A percentile compares a stretch with the other conserved stretches of the same genome.
Conservation (phyloP, 108 stramenopile genomes). For the Nitzschia inconspicua region DNA sequence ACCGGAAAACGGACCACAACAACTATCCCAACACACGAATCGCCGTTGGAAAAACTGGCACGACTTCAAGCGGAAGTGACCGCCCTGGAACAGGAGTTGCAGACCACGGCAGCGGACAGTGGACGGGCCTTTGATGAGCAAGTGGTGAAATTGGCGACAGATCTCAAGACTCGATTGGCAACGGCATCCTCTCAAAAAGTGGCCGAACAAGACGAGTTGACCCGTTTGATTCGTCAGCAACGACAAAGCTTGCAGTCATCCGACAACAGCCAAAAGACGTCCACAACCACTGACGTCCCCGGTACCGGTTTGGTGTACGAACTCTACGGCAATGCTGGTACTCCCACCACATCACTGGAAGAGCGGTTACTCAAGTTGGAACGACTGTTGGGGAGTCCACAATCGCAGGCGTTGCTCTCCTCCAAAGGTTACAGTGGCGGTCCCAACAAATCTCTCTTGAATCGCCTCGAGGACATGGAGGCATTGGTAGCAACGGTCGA, state of each 20-base stretch:
- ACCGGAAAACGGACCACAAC: not conserved
- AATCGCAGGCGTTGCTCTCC: not conserved
- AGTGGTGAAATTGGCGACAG: slow-evolving; percentile 23
- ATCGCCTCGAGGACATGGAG: slow-evolving; percentile 51
- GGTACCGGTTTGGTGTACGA: slow-evolving; percentile 41
- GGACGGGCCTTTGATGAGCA: slow-evolving; percentile 28
- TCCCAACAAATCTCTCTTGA: slow-evolving; percentile 24
- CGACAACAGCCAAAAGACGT: not conserved
- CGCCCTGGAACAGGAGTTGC: slow-evolving; percentile 34
- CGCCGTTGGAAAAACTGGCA: slow-evolving; percentile 36
- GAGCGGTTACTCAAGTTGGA: slow-evolving; percentile 42
- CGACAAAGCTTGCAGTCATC: slow-evolving; percentile 1
- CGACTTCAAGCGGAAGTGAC: slow-evolving; percentile 41
- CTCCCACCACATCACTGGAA: slow-evolving; percentile 25
- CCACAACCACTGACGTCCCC: not conserved
- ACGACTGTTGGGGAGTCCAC: slow-evolving; percentile 25
- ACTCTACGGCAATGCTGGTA: slow-evolving; percentile 30
- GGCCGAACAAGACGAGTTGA: slow-evolving; percentile 31
- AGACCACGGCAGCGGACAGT: slow-evolving; percentile 10
- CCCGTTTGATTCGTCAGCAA: slow-evolving; percentile 32
- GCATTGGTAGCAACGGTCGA: slow-evolving; percentile 27
- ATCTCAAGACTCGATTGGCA: slow-evolving; percentile 23
- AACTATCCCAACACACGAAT: slow-evolving; percentile 11
- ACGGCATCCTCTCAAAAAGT: slow-evolving; percentile 5
- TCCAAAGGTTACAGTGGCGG: not conserved